These are phyloP conservation scores for Lentinula novae-zelandiae DNA, from an alignment of 1,284 basidiomycete genomes.

Conservation along the genomic window DNA sequence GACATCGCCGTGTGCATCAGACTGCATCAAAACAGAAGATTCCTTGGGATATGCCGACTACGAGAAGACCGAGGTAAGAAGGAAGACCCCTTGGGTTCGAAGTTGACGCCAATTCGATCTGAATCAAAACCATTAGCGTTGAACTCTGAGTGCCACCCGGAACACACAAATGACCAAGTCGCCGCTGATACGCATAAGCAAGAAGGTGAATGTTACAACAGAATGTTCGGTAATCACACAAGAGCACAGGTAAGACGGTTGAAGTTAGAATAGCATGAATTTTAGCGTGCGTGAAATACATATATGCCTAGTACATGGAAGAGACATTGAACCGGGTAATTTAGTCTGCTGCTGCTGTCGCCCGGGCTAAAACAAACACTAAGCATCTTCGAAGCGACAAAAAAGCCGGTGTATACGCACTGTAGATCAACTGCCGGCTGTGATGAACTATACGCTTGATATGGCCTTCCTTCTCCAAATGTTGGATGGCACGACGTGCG, in stretches of 20 bases:
- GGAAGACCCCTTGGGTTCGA: too few species aligned
- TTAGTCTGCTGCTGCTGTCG: constrained; percentile 63
- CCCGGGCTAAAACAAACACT: constrained; percentile 43
- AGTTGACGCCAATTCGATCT: too few species aligned
- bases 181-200: too few species aligned
- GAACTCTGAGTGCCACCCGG: too few species aligned
- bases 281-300: constrained; percentile 41
- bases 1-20: background rate
- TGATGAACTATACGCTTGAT: constrained; percentile 99
- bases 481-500: constrained; percentile 90
- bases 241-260: background rate
- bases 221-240: background rate
- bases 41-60: background rate
- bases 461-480: constrained; percentile 92
- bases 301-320: constrained; percentile 37
- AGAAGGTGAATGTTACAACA: too few species aligned
- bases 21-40: background rate
- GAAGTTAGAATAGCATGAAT: constrained; percentile 12
- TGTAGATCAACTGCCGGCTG: constrained; percentile 92
- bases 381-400: constrained; percentile 9
- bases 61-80: too few species aligned
- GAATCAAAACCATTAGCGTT: too few species aligned
- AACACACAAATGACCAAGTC: background rate
- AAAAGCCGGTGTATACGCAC: constrained; percentile 44
- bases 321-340: constrained; percentile 20